phyloP scores from a whole-genome alignment of 1,284 basidiomycete genomes.

The Uromyces viciae-fabae region DNA sequence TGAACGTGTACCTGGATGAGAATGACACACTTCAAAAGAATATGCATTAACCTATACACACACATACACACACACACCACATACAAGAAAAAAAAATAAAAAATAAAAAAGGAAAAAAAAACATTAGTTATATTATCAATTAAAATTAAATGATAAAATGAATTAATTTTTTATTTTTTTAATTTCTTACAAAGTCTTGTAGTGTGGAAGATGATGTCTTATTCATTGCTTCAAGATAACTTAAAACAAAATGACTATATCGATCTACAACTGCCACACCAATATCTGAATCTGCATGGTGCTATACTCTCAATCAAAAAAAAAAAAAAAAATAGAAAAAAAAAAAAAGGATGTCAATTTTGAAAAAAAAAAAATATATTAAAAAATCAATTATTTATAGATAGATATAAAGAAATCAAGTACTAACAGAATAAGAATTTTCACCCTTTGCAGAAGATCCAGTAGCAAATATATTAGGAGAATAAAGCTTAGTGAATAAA shows the following conservation, averaged over 20 bases:
- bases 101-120: conserved; percentile 8
- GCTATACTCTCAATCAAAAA: conserved; percentile 59
- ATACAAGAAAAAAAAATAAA: not conserved
- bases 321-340: not conserved
- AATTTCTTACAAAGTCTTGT: conserved; percentile 70
- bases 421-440: conserved; percentile 83
- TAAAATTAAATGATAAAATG: not conserved
- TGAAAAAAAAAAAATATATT: not conserved
- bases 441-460: conserved; percentile 83
- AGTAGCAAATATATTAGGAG: conserved; percentile 89
- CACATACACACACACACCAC: not conserved
- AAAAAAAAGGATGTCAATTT: not conserved
- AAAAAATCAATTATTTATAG: not conserved
- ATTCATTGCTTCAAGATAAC: conserved; percentile 86
- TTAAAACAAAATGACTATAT: conserved; percentile 85
- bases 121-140: not conserved
- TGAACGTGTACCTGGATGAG: conserved; percentile 77
- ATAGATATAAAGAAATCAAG: too few species aligned
- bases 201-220: conserved; percentile 79
- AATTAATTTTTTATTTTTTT: not conserved
- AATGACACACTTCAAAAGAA: conserved; percentile 70
- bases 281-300: conserved; percentile 86
- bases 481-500: conserved; percentile 90
- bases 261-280: conserved; percentile 93
- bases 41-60: conserved; percentile 70